These are phyloP conservation scores for Agaricus blazei DNA, from an alignment of 768 basidiomycete species.

Conservation along the genomic window DNA sequence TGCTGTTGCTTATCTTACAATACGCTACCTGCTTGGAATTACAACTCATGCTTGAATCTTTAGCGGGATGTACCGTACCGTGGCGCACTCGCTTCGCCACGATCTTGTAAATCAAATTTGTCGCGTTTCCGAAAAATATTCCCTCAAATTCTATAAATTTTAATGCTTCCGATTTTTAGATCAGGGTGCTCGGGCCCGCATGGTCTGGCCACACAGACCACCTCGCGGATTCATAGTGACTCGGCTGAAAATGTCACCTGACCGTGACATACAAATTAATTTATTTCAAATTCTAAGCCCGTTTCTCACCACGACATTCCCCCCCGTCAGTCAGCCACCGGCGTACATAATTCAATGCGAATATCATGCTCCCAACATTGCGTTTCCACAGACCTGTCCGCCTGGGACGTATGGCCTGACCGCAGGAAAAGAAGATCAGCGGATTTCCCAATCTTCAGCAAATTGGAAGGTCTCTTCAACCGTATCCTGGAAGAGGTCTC, in stretches of 20 bases:
- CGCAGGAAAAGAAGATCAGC: not conserved
- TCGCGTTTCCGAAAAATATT: too few relatives aligned
- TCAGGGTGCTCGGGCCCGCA: not conserved
- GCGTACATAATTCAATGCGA: slow-evolving; percentile 8
- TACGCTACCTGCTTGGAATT: too few relatives aligned
- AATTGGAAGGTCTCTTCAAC: slow-evolving; percentile 4
- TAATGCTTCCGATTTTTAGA: too few relatives aligned
- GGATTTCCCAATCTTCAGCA: slow-evolving; percentile 1
- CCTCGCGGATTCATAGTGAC: not conserved
- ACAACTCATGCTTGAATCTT: too few relatives aligned
- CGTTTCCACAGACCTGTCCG: not conserved
- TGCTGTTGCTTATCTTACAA: too few relatives aligned
- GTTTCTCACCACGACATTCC: not conserved
- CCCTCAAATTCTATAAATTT: too few relatives aligned
- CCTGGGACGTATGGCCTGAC: slow-evolving; percentile 7
- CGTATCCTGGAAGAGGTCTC: slow-evolving; percentile 1
- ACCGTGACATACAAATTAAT: not conserved
- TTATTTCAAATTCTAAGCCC: not conserved
- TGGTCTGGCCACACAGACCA: not conserved
- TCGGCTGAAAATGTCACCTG: not conserved
- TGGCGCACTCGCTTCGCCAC: too few relatives aligned
- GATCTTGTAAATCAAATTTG: too few relatives aligned
- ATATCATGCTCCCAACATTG: slow-evolving; percentile 9
- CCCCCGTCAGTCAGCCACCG: not conserved
- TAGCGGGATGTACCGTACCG: too few relatives aligned